A percentile compares a stretch with the other conserved stretches of the same genome.
phyloP scores from a whole-genome alignment of 345 rosid genomes.

The Mallotus nudiflorus region DNA sequence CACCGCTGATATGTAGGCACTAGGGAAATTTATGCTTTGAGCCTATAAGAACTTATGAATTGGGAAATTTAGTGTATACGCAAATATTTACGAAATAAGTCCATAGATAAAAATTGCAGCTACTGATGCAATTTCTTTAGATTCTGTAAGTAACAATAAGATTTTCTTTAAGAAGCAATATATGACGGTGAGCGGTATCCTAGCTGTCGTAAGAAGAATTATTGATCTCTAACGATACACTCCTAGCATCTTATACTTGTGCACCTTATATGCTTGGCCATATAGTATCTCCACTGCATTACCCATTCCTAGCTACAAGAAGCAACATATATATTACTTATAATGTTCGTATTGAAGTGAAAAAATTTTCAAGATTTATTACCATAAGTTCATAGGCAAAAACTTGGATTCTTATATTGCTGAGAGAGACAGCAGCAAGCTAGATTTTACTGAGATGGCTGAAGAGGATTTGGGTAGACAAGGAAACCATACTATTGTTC shows the following conservation, averaged over 20 bases:
- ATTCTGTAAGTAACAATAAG: conserved; percentile 23
- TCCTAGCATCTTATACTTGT: conserved; percentile 22
- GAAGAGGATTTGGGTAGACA: conserved; percentile 26
- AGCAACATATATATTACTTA: too few relatives aligned
- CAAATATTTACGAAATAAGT: too few relatives aligned
- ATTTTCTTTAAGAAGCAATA: conserved; percentile 19
- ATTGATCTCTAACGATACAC: conserved; percentile 22
- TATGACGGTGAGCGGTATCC: conserved; percentile 19
- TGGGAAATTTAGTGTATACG: too few relatives aligned
- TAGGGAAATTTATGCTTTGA: too few relatives aligned
- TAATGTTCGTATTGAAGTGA: too few relatives aligned
- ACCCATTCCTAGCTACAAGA: conserved; percentile 30
- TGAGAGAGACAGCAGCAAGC: conserved; percentile 31
- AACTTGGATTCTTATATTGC: conserved; percentile 28
- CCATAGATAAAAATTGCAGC: too few relatives aligned
- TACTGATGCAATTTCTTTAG: not conserved
- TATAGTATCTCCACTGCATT: conserved; percentile 32
- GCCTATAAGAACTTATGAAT: conserved; percentile 23
- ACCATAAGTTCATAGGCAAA: conserved; percentile 36
- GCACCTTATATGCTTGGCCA: conserved; percentile 32
- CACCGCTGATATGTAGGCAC: not conserved
- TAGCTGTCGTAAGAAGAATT: conserved; percentile 11
- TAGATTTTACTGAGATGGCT: conserved; percentile 32
- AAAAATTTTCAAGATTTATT: not conserved
- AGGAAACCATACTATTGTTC: conserved; percentile 24